Base-by-base conservation (phyloP, 768 basidiomycete species). In the Trametes gibbosa region DNA sequence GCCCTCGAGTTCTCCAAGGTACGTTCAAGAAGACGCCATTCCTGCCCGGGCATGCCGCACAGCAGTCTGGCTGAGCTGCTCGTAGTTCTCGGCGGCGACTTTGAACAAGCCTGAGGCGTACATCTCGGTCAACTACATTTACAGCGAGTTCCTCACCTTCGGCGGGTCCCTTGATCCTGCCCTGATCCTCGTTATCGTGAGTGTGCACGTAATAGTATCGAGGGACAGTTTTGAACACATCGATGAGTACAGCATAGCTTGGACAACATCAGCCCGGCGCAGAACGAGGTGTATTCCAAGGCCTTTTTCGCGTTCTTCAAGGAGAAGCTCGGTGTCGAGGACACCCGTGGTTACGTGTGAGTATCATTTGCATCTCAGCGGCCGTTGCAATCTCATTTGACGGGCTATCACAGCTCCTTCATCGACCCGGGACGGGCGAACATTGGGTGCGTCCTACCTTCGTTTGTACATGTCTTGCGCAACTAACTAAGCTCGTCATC, bases 141-240 rank as follows among this genome's bases (percentile, higher is more conserved):
- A 84, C 74, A 83, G 85, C 63, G 83, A 88, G 53, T 77, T 75
- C 35, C 77, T 89, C 59, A 78, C 83, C 3, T 89, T 84, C 65
- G 75, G 63, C 19, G 87, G 87, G 14, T 81, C 81, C 4, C 81
- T 86, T 53, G 86, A 88, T 16, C 87, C 87, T 19, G 84, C 86
- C 3, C 81, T 87, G 71, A 73, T 80, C 50, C 72, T 90, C 53
- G 71, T 69, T 46, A 72, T 87, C 58, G 89, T 90, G 59, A 53
- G 86, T 76, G n/a, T 37, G 32, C 10, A 10, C 13, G 29, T 10
- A 5, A 10, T 19, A 8, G 8, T 34, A 19, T 19, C 9, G 7
- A 17, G 7, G 17, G 34, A 8, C 34, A 14, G 37, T 14, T 24
- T 50, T 42, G 25, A 49, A 23, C 16, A 19, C 17, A 5, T 29